Evolutionary conservation across 805 yeast genomes (phyloP).

Genomic region (Starmerella stellata): DNA sequence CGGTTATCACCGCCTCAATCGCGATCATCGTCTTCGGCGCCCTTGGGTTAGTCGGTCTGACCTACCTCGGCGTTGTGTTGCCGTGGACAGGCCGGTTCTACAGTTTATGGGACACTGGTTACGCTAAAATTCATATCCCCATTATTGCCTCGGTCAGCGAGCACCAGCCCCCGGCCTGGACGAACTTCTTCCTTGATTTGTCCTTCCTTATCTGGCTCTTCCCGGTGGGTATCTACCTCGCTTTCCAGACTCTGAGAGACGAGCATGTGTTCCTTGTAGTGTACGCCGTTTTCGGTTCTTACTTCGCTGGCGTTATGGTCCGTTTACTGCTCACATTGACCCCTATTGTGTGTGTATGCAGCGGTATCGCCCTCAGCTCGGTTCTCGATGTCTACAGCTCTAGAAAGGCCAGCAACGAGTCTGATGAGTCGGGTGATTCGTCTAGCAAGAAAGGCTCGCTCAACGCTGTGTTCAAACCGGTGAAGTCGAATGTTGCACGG

Average conservation of each 20-base stretch:
- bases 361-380: conserved; percentile 73
- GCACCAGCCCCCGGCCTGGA: conserved; percentile 99
- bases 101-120: conserved; percentile 93
- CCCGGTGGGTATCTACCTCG: conserved; percentile 90
- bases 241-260: conserved; percentile 74
- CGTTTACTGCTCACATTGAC: conserved; percentile 93
- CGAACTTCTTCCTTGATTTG: conserved; percentile 88
- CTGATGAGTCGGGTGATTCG: conserved; percentile 1
- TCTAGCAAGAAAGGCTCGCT: conserved; percentile 1
- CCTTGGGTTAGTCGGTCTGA: conserved; percentile 54
- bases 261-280: conserved; percentile 87
- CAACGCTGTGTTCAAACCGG: conserved; percentile 8
- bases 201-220: conserved; percentile 88
- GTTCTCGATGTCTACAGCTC: conserved; percentile 54
- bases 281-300: conserved; percentile 82
- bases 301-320: conserved; percentile 98
- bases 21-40: conserved; percentile 46
- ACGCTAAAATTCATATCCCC: conserved; percentile 95
- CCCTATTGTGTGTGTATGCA: conserved; percentile 86
- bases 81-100: conserved; percentile 99
- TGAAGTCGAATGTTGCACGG: conserved; percentile 31
- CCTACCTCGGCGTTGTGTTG: conserved; percentile 83
- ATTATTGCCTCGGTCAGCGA: conserved; percentile 97
- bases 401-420: background rate
- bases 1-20: conserved; percentile 34